Evolutionary conservation across 441 rosid genomes (phyloP).

Genomic region (Populus hybrid): DNA sequence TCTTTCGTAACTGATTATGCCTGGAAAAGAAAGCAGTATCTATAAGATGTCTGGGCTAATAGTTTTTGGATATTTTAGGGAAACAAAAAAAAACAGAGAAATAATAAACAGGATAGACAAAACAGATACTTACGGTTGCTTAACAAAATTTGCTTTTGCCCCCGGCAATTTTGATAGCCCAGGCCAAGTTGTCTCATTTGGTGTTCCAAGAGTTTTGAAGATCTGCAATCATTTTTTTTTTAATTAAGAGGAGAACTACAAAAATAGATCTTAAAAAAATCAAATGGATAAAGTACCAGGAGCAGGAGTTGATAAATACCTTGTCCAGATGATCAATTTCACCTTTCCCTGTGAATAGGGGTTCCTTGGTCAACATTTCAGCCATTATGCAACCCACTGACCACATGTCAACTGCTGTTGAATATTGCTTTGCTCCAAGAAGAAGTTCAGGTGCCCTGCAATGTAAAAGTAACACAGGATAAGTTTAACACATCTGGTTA

Average conservation of each 20-base stretch:
- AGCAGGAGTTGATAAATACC: constrained; percentile 30
- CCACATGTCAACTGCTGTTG: constrained; percentile 94
- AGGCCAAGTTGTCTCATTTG: constrained; percentile 65
- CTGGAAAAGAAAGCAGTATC: constrained; percentile 30
- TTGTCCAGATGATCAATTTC: constrained; percentile 71
- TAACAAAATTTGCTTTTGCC: constrained; percentile 62
- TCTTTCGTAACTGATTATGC: constrained; percentile 67
- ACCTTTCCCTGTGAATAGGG: constrained; percentile 62
- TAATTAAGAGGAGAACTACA: background rate
- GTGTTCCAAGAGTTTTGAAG: constrained; percentile 72
- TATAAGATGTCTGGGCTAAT: background rate
- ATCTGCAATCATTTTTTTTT: constrained; percentile 43
- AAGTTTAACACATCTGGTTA: constrained; percentile 5
- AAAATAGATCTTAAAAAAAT: background rate
- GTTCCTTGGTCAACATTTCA: constrained; percentile 64
- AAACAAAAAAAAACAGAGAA: background rate
- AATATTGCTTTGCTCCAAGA: constrained; percentile 71
- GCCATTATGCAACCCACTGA: constrained; percentile 94
- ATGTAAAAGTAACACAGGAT: background rate
- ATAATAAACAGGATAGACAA: background rate
- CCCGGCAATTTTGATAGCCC: constrained; percentile 62
- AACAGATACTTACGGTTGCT: constrained; percentile 54
- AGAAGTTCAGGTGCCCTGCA: constrained; percentile 89
- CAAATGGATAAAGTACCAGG: background rate
- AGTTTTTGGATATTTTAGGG: background rate